Percentiles rank a stretch among this genome's conserved stretches.
Conservation (phyloP, 2,329 filamentous ascomycete species). For the Epichloe baconii region DNA sequence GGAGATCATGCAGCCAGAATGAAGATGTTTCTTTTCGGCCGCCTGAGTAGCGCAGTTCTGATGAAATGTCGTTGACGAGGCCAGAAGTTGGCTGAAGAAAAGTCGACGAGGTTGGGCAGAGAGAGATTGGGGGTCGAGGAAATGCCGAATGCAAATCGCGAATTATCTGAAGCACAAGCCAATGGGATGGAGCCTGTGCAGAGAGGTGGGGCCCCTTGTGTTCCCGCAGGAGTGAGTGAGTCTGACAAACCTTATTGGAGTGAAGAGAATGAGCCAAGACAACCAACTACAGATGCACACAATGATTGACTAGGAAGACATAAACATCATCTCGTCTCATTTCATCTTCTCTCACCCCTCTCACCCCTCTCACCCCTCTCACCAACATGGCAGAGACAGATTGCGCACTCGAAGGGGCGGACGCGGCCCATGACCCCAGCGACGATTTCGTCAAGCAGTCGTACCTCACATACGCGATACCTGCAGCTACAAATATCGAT, state of each 20-base stretch:
- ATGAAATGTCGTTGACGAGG: not conserved
- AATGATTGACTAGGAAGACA: slow-evolving; percentile 8
- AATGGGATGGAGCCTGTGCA: not conserved
- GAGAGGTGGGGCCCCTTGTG: not conserved
- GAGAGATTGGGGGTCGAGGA: not conserved
- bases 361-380: slow-evolving; percentile 1
- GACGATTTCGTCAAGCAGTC: slow-evolving; percentile 41
- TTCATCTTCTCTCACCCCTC: too few relatives aligned
- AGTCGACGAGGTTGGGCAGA: not conserved
- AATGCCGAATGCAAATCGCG: not conserved
- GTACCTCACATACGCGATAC: slow-evolving; percentile 47
- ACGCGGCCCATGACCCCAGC: slow-evolving; percentile 11
- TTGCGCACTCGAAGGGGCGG: slow-evolving; percentile 12
- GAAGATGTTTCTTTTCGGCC: not conserved
- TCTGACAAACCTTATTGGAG: not conserved
- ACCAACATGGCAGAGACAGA: slow-evolving; percentile 11
- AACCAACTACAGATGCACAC: not conserved
- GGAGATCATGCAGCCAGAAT: not conserved
- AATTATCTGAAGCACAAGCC: not conserved
- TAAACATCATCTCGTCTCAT: not conserved
- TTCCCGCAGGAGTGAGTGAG: not conserved
- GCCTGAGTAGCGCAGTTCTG: not conserved
- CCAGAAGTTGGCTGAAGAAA: not conserved
- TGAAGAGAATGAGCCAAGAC: not conserved
- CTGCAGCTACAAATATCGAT: slow-evolving; percentile 39